These are phyloP conservation scores for Backusella mclennaniae DNA, from an alignment of 192 early-diverging fungal species.

Conservation along the genomic window DNA sequence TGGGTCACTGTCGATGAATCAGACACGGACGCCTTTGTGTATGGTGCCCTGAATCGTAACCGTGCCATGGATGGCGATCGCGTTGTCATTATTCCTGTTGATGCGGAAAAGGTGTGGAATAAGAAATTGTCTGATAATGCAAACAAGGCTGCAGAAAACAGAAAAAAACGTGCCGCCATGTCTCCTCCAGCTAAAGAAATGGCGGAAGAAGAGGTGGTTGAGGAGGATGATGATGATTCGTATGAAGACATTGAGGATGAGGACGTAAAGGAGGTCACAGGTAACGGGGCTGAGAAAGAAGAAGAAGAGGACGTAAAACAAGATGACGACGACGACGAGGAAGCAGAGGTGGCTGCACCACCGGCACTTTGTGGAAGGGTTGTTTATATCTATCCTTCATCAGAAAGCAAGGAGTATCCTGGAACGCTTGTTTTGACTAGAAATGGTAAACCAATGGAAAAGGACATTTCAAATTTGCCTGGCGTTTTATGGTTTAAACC, in stretches of 20 bases:
- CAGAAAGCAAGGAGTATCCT: constrained; percentile 40
- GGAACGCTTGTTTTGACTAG: constrained; percentile 19
- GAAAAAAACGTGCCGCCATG: constrained; percentile 32
- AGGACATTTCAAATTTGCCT: constrained; percentile 17
- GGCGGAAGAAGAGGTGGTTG: constrained; percentile 43
- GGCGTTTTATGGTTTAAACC: constrained; percentile 76
- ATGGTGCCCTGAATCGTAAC: constrained; percentile 62
- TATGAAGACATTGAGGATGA: constrained; percentile 39
- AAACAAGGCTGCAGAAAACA: constrained; percentile 34
- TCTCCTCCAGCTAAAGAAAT: constrained; percentile 32
- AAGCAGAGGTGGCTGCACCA: constrained; percentile 39
- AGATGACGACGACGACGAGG: constrained; percentile 42
- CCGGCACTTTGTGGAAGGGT: constrained; percentile 48
- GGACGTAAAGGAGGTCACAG: constrained; percentile 34
- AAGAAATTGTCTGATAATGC: constrained; percentile 39
- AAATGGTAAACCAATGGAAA: neutral
- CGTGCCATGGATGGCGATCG: constrained; percentile 80
- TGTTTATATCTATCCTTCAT: constrained; percentile 46
- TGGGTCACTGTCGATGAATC: constrained; percentile 74
- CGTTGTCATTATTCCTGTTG: constrained; percentile 65
- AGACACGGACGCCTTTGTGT: constrained; percentile 71
- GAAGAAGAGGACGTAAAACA: constrained; percentile 40
- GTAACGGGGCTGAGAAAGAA: constrained; percentile 18
- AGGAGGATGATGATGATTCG: constrained; percentile 37
- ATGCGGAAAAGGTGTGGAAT: constrained; percentile 52